Evolutionary conservation across 108 stramenopile genomes (phyloP).

Genomic region (Stephanodiscus minutulus): DNA sequence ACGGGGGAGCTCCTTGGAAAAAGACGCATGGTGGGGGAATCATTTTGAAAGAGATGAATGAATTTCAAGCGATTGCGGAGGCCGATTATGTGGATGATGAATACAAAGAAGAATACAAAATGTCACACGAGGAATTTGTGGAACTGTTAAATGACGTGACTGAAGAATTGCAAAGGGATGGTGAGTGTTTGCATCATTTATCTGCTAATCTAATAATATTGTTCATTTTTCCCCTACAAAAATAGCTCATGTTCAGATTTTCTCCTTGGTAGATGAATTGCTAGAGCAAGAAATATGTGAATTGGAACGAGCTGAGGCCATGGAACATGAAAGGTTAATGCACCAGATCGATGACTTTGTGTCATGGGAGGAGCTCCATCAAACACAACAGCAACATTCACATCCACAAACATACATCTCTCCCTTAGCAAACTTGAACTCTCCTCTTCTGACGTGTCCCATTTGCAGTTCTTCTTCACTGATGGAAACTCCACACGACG

Average conservation of each 20-base stretch:
- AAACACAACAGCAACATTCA: slow-evolving; percentile 26
- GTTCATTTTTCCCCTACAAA: neutral
- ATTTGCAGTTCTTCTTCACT: slow-evolving; percentile 33
- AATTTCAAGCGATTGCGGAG: neutral
- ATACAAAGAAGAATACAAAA: slow-evolving; percentile 12
- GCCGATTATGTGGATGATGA: neutral
- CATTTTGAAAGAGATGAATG: slow-evolving; percentile 2
- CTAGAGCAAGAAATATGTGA: slow-evolving; percentile 23
- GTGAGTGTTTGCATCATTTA: slow-evolving; percentile 1
- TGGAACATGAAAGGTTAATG: slow-evolving; percentile 22
- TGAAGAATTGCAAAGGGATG: slow-evolving; percentile 27
- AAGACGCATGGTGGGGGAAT: slow-evolving; percentile 8
- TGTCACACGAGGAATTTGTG: slow-evolving; percentile 28
- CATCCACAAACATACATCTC: slow-evolving; percentile 21
- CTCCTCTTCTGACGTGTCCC: slow-evolving; percentile 28
- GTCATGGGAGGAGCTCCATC: slow-evolving; percentile 17
- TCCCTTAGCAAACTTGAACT: slow-evolving; percentile 11
- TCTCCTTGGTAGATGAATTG: slow-evolving; percentile 15
- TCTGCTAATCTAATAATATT: neutral
- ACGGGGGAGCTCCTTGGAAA: slow-evolving; percentile 15
- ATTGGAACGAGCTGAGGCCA: slow-evolving; percentile 28
- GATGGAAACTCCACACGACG: slow-evolving; percentile 30
- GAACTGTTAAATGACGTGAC: slow-evolving; percentile 35
- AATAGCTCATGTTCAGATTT: neutral
- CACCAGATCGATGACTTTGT: slow-evolving; percentile 29